These are phyloP conservation scores for Psilocybe subaeruginosa DNA, from an alignment of 768 basidiomycete genomes.

Conservation along the genomic window DNA sequence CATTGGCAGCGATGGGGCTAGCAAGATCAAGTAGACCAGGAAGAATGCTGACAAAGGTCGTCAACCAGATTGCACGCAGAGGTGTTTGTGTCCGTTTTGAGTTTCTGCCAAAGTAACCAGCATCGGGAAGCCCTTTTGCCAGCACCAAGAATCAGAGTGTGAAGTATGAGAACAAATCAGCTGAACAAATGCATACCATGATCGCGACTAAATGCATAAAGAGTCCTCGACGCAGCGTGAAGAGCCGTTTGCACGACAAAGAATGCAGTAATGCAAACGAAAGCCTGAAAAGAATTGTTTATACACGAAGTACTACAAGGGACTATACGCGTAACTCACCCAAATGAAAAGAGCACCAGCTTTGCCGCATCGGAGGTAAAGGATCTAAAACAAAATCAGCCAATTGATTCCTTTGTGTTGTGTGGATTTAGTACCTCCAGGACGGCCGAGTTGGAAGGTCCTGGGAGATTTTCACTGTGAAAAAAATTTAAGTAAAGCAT, in stretches of 20 bases:
- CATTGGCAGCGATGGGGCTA: constrained; percentile 74
- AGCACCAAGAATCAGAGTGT: not conserved
- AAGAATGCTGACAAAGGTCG: constrained; percentile 66
- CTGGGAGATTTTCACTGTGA: constrained; percentile 63
- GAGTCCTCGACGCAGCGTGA: constrained; percentile 80
- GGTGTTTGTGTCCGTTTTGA: constrained; percentile 70
- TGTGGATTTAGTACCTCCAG: constrained; percentile 46
- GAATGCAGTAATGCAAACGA: constrained; percentile 86
- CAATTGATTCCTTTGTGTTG: not conserved
- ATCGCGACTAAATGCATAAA: constrained; percentile 87
- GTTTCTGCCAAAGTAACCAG: constrained; percentile 75
- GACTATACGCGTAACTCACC: constrained; percentile 37
- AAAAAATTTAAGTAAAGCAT: not conserved
- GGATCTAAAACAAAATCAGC: constrained; percentile 52
- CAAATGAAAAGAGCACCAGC: constrained; percentile 78
- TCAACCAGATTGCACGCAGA: constrained; percentile 75
- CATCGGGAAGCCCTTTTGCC: constrained; percentile 66
- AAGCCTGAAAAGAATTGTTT: constrained; percentile 40
- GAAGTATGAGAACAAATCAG: not conserved
- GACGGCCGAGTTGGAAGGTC: constrained; percentile 72
- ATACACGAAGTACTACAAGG: too few relatives aligned
- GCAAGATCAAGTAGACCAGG: constrained; percentile 79
- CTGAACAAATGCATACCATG: constrained; percentile 42
- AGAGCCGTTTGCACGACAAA: constrained; percentile 82
- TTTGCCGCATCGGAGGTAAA: constrained; percentile 76